phyloP scores from a whole-genome alignment of 768 basidiomycete species.

The Trametes elegans region DNA sequence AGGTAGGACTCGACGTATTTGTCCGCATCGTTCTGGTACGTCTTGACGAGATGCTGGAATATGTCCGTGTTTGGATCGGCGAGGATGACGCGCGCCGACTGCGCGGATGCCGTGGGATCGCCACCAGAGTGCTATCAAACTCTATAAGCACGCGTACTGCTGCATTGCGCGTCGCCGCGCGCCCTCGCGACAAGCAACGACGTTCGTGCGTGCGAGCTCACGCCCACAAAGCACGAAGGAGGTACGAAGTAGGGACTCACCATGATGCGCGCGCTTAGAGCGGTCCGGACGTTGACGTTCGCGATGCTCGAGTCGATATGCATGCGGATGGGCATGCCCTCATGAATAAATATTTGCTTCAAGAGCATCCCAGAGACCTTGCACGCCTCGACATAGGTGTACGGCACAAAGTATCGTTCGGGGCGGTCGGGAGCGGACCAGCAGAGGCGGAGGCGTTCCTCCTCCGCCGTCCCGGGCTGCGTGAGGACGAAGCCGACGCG shows the following conservation, averaged over 20 bases:
- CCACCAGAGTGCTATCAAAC: constrained; percentile 73
- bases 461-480: constrained; percentile 66
- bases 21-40: constrained; percentile 63
- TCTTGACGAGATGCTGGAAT: constrained; percentile 71
- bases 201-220: too few species aligned
- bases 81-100: constrained; percentile 71
- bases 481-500: constrained; percentile 73
- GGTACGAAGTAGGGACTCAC: constrained; percentile 46
- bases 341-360: constrained; percentile 73
- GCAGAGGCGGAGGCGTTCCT: constrained; percentile 70
- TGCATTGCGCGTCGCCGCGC: not conserved
- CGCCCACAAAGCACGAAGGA: too few species aligned
- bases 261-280: constrained; percentile 69
- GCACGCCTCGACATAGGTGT: constrained; percentile 82
- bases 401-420: constrained; percentile 75
- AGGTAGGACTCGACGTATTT: constrained; percentile 80
- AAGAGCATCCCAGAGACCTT: constrained; percentile 72
- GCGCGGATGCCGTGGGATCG: constrained; percentile 67
- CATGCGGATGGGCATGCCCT: constrained; percentile 65
- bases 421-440: constrained; percentile 71
- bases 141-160: constrained; percentile 1
- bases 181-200: too few species aligned
- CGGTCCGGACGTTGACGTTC: constrained; percentile 68
- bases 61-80: constrained; percentile 79
- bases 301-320: constrained; percentile 82